Evolutionary conservation across 1,284 basidiomycete species (phyloP).

Genomic region (Singerocomus inundabilis): DNA sequence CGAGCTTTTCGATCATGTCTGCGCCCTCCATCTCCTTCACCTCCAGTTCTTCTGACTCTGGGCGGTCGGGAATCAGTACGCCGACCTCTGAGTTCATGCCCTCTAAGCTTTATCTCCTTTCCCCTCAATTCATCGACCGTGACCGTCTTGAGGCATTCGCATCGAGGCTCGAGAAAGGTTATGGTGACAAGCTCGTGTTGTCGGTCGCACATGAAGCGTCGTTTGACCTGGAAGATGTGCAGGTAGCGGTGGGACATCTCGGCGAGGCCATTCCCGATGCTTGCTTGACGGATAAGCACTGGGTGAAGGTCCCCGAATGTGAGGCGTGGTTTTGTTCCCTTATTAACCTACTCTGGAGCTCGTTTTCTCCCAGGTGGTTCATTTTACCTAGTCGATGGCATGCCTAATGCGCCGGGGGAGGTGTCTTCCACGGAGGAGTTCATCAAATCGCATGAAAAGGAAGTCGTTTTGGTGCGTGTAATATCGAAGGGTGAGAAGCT

Average conservation of each 20-base stretch:
- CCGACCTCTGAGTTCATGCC: slow-evolving; percentile 27
- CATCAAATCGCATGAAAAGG: slow-evolving; percentile 8
- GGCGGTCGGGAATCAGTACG: slow-evolving; percentile 24
- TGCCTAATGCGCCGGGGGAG: slow-evolving; percentile 8
- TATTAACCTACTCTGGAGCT: not conserved
- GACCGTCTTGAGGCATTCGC: slow-evolving; percentile 18
- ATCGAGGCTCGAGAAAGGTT: slow-evolving; percentile 29
- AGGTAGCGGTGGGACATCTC: slow-evolving; percentile 9
- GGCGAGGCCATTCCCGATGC: slow-evolving; percentile 17
- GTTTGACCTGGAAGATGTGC: slow-evolving; percentile 11
- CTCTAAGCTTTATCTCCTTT: slow-evolving; percentile 26
- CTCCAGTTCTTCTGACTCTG: slow-evolving; percentile 19
- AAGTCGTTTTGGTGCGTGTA: slow-evolving; percentile 16
- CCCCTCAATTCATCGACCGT: slow-evolving; percentile 14
- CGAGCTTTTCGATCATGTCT: slow-evolving; percentile 22
- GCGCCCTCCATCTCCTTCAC: slow-evolving; percentile 7
- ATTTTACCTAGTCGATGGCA: slow-evolving; percentile 24
- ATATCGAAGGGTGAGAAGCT: no score
- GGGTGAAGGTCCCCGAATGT: slow-evolving; percentile 26
- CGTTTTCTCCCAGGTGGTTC: slow-evolving; percentile 2
- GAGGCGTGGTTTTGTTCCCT: not conserved
- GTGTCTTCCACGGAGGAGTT: slow-evolving; percentile 20
- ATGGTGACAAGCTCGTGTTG: slow-evolving; percentile 29
- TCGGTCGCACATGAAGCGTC: slow-evolving; percentile 16
- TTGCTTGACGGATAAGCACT: slow-evolving; percentile 12